Base-by-base conservation (phyloP, 441 rosid species). In the Arabidopsis hybrid region DNA sequence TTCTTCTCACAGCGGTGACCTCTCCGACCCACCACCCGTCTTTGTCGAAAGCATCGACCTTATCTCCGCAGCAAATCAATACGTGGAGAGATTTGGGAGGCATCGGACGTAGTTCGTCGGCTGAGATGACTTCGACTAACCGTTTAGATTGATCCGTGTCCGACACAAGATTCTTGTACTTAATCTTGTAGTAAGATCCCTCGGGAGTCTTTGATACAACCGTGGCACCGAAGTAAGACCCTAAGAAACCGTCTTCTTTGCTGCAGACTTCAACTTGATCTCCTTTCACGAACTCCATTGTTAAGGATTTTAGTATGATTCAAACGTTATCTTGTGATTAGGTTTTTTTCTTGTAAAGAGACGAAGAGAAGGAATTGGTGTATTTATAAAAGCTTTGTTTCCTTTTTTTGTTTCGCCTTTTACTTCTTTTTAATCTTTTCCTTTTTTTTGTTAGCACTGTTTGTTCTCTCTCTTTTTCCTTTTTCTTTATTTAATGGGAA, bases 21-120 rank as follows among this genome's bases (percentile, higher is more conserved):
- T 57, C 58, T 18, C 81, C 83, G 4, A 70, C 36, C 85, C 85
- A 82, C 83, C 81, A 79, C 1, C 71, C 83, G 1, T 79, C 83
- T 35, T 60, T 67, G 75, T 66, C 69, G 32, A 72, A 71, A 13
- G 73, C 81, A 35, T 79, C 85, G 31, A 77, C 79, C n/a, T 40
- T 58, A 0, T 79, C 78, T 17, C 66, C 3, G 39, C 2, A n/a
- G 5, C 21, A 3, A 49, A 76, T 79, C 36, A 17, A 32, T 0
- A 36, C 34, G 0, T 65, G 72, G 18, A 16, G 40, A 39, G 21
- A 18, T 31, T 4, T 16, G 5, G 77, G 82, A 14, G 84, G 82
- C 56, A 61, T 32, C 6, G 78, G 81, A 21, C 78, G 74, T 34
- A 82, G 26, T n/a, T 80, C 83, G 7, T 73, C 61, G 9, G 49